Evolutionary conservation across 225 moss, liverwort and hornwort genomes (phyloP).

Genomic region (Physcomitrellopsis africana): DNA sequence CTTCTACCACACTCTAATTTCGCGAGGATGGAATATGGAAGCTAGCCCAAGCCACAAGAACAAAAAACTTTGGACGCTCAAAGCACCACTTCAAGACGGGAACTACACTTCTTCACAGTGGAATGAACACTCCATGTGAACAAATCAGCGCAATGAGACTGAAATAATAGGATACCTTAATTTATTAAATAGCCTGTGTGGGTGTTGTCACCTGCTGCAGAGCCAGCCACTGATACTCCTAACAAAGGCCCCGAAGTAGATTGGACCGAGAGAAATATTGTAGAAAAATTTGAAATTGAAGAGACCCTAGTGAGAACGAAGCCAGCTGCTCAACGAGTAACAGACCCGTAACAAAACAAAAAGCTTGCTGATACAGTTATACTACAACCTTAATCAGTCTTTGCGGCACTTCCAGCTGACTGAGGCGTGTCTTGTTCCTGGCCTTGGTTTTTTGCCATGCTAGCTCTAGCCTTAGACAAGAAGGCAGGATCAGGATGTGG

Average conservation of each 20-base stretch:
- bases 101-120: not conserved
- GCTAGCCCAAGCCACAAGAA: too few species aligned
- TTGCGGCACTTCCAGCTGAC: constrained; percentile 28
- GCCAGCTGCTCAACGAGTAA: not conserved
- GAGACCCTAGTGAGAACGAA: not conserved
- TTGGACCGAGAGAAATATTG: not conserved
- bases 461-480: constrained; percentile 45
- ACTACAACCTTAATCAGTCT: constrained; percentile 33
- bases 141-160: not conserved
- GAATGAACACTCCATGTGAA: not conserved
- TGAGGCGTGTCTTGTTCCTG: constrained; percentile 20
- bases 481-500: constrained; percentile 77
- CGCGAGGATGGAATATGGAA: not conserved
- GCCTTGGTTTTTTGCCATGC: constrained; percentile 19
- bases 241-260: constrained; percentile 11
- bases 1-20: not conserved
- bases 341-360: not conserved
- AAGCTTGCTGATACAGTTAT: not conserved
- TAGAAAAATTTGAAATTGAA: not conserved
- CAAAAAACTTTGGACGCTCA: not conserved
- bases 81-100: not conserved
- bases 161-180: constrained; percentile 29
- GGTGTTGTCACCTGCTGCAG: constrained; percentile 43
- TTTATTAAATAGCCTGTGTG: constrained; percentile 42
- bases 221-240: constrained; percentile 33